phyloP scores from a whole-genome alignment of 1,139 yeast genomes.

The Starmera stellimalicola region DNA sequence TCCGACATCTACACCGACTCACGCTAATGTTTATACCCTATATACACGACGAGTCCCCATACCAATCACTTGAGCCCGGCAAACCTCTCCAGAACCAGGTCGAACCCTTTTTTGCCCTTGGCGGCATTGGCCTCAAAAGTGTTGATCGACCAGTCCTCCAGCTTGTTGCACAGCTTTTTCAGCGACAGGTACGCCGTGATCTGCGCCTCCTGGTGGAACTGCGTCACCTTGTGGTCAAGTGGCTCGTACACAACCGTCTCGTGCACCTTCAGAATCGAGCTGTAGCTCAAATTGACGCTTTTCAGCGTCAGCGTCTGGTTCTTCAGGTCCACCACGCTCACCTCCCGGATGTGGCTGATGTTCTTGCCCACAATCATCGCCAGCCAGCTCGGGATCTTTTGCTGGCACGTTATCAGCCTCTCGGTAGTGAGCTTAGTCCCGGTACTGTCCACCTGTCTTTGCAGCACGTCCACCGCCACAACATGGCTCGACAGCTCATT shows the following conservation, averaged over 20 bases:
- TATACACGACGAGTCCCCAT: too few relatives aligned
- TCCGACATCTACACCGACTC: too few relatives aligned
- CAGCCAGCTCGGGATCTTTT: slow-evolving; percentile 81
- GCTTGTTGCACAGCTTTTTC: slow-evolving; percentile 60
- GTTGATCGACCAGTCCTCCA: slow-evolving; percentile 89
- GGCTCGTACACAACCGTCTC: slow-evolving; percentile 78
- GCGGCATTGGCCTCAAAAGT: slow-evolving; percentile 83
- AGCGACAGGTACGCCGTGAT: slow-evolving; percentile 79
- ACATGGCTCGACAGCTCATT: slow-evolving; percentile 89
- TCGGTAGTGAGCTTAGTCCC: slow-evolving; percentile 65
- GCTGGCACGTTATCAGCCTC: slow-evolving; percentile 82
- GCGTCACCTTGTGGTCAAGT: slow-evolving; percentile 42
- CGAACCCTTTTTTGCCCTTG: slow-evolving; percentile 79
- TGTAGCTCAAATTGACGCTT: slow-evolving; percentile 82
- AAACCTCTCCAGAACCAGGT: slow-evolving; percentile 54
- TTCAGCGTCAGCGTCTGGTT: slow-evolving; percentile 63
- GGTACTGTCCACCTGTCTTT: slow-evolving; percentile 53
- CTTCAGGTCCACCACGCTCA: slow-evolving; percentile 71
- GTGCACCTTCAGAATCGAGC: slow-evolving; percentile 64
- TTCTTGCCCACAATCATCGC: slow-evolving; percentile 62
- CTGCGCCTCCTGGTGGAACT: slow-evolving; percentile 75
- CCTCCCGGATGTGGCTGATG: slow-evolving; percentile 77
- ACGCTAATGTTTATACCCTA: too few relatives aligned
- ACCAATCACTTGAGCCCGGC: too few relatives aligned
- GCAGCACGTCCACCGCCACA: slow-evolving; percentile 83